Conservation (phyloP, 768 basidiomycete species). For the Naganishia onofrii region DNA sequence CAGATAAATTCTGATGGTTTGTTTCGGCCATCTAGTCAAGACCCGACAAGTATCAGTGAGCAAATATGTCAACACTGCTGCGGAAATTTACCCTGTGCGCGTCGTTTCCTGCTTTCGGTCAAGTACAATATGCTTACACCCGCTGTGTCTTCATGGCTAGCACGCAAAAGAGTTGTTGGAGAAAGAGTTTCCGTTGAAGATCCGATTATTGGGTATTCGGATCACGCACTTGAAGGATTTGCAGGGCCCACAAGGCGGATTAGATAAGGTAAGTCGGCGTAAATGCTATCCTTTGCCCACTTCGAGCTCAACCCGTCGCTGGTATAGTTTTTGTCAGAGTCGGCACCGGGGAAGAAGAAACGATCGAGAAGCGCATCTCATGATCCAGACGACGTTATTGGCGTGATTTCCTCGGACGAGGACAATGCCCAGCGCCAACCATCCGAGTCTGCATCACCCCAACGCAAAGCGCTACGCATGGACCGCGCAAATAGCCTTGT, state of each 20-base stretch:
- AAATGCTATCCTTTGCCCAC: no score
- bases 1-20: slow-evolving; percentile 8
- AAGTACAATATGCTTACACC: no score
- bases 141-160: slow-evolving; percentile 50
- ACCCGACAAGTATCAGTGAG: slow-evolving; percentile 66
- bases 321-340: slow-evolving; percentile 2
- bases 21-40: neutral
- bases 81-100: slow-evolving; percentile 72
- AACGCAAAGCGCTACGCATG: neutral
- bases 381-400: neutral
- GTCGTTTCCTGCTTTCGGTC: neutral
- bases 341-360: neutral
- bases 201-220: slow-evolving; percentile 83
- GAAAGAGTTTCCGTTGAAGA: slow-evolving; percentile 71
- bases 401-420: neutral
- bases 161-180: slow-evolving; percentile 77
- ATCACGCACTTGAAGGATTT: slow-evolving; percentile 87
- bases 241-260: slow-evolving; percentile 17
- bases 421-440: neutral
- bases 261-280: slow-evolving; percentile 5
- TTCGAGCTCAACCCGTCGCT: neutral
- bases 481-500: neutral
- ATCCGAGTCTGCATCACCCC: neutral
- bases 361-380: neutral
- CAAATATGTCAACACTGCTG: slow-evolving; percentile 75